A percentile compares a stretch with the other conserved stretches of the same genome.
Conservation (phyloP, 495 filamentous ascomycete species). For the Astrocystis sublimbata region DNA sequence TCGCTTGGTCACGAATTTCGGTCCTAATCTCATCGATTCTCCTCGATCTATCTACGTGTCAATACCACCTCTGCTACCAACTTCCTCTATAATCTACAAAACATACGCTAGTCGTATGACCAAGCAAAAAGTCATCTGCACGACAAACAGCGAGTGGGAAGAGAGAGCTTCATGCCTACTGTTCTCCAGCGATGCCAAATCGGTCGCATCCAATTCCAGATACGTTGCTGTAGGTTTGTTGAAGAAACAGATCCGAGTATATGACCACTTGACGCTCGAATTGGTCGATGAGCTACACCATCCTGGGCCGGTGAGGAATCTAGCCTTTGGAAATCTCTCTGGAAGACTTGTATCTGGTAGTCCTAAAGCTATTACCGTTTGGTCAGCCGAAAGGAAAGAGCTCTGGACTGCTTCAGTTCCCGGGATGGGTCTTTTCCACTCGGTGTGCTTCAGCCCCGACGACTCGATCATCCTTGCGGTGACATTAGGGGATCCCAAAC, state of each 20-base stretch:
- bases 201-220: slow-evolving; percentile 21
- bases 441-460: slow-evolving; percentile 21
- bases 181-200: slow-evolving; percentile 15
- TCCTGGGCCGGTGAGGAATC: slow-evolving; percentile 20
- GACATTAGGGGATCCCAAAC: neutral
- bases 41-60: slow-evolving; percentile 22
- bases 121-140: slow-evolving; percentile 22
- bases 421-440: slow-evolving; percentile 22
- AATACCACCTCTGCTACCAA: slow-evolving; percentile 24
- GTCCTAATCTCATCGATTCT: slow-evolving; percentile 20
- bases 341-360: slow-evolving; percentile 18
- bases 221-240: slow-evolving; percentile 23
- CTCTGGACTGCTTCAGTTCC: slow-evolving; percentile 21
- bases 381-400: slow-evolving; percentile 18
- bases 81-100: slow-evolving; percentile 20
- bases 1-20: slow-evolving; percentile 22
- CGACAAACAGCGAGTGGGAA: slow-evolving; percentile 25
- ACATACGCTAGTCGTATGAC: slow-evolving; percentile 19
- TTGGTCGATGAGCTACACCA: slow-evolving; percentile 20
- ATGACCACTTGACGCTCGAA: slow-evolving; percentile 23
- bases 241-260: slow-evolving; percentile 21
- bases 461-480: slow-evolving; percentile 23
- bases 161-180: slow-evolving; percentile 22
- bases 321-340: slow-evolving; percentile 16
- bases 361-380: slow-evolving; percentile 19